Conservation (phyloP, 2,329 filamentous ascomycete genomes). For the Xylariaceae sp. region DNA sequence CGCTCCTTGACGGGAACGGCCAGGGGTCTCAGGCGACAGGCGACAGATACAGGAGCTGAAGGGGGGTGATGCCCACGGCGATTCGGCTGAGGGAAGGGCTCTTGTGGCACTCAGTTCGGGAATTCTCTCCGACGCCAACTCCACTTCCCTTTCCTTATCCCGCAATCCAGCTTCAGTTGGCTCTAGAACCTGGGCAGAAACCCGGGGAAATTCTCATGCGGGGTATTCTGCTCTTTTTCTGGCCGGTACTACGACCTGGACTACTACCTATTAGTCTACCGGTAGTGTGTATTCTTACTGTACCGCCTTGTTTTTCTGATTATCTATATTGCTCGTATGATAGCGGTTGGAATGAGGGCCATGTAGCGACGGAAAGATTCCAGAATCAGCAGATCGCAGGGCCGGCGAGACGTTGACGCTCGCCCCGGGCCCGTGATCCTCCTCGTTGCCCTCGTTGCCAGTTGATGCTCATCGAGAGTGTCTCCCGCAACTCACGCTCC, state of each 20-base stretch:
- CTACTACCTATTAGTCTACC: not conserved
- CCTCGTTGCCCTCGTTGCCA: too few relatives aligned
- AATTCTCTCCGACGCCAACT: constrained; percentile 18
- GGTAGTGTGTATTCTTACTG: not conserved
- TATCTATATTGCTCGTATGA: not conserved
- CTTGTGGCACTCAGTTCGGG: constrained; percentile 9
- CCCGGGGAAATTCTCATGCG: constrained; percentile 16
- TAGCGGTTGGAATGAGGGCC: not conserved
- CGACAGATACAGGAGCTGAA: constrained; percentile 8
- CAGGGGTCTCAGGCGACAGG: constrained; percentile 12
- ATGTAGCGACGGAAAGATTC: not conserved
- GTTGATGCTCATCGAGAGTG: not conserved
- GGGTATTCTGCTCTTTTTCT: constrained; percentile 9
- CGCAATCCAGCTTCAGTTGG: constrained; percentile 19
- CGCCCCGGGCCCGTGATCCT: too few relatives aligned
- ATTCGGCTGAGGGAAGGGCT: constrained; percentile 14
- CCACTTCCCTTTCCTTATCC: constrained; percentile 17
- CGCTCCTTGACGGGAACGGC: constrained; percentile 9
- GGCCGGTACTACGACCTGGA: not conserved
- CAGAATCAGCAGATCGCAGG: not conserved
- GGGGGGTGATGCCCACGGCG: not conserved
- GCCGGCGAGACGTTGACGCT: too few relatives aligned
- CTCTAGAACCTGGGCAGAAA: constrained; percentile 18
- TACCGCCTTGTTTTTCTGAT: not conserved
- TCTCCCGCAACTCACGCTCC: not conserved